These are phyloP conservation scores for Russula foetens DNA, from an alignment of 768 basidiomycete species.

Conservation along the genomic window DNA sequence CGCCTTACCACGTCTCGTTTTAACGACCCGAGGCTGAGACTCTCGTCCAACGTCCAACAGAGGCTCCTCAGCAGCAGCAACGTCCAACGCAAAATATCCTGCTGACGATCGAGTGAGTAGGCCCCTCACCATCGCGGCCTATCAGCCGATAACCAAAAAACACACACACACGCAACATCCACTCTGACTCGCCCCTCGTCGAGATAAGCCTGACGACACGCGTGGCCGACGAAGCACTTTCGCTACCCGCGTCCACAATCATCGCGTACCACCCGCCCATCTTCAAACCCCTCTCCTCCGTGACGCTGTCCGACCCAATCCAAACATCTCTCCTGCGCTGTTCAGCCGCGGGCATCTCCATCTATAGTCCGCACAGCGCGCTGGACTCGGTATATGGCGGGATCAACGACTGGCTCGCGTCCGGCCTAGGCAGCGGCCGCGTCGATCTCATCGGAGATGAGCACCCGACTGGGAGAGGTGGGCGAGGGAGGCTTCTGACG, in stretches of 20 bases:
- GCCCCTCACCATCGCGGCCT: background rate
- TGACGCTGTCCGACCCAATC: conserved; percentile 72
- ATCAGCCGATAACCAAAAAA: too few relatives aligned
- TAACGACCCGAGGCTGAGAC: background rate
- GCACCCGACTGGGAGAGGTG: conserved; percentile 27
- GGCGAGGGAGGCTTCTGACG: conserved; percentile 17
- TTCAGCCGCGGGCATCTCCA: conserved; percentile 72
- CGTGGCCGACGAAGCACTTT: conserved; percentile 61
- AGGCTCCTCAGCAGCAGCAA: conserved; percentile 28
- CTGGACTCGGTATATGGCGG: conserved; percentile 81
- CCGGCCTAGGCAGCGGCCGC: conserved; percentile 24
- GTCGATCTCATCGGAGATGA: conserved; percentile 35
- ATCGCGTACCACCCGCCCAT: conserved; percentile 84
- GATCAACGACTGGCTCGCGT: conserved; percentile 84
- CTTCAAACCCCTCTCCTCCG: conserved; percentile 62
- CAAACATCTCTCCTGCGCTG: conserved; percentile 76
- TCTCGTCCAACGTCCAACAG: conserved; percentile 20
- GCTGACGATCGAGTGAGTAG: conserved; percentile 36
- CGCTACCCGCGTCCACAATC: conserved; percentile 53
- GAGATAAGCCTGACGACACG: conserved; percentile 58
- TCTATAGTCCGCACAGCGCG: conserved; percentile 85
- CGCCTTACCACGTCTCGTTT: background rate
- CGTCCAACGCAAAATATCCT: conserved; percentile 28
- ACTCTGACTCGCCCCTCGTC: conserved; percentile 6
- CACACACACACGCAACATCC: background rate